These are phyloP conservation scores for Salvia splendens DNA, from an alignment of 257 asterid species.

Conservation along the genomic window DNA sequence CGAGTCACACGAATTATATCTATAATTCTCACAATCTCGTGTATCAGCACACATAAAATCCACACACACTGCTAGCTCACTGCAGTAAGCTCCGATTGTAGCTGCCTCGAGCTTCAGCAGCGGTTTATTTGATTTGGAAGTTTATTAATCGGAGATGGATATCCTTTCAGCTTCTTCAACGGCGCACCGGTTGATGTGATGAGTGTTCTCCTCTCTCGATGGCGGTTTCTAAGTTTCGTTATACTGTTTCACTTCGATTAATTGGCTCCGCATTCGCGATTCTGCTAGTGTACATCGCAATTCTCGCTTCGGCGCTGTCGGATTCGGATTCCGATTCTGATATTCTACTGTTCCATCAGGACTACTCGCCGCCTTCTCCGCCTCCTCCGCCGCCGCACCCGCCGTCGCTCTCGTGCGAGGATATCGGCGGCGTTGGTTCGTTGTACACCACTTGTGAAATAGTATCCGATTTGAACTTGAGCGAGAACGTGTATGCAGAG, in stretches of 20 bases:
- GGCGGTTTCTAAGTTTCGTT: slow-evolving; percentile 39
- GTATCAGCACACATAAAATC: slow-evolving; percentile 1
- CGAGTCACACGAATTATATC: slow-evolving; percentile 33
- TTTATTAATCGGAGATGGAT: slow-evolving; percentile 43
- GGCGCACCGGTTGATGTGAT: slow-evolving; percentile 47
- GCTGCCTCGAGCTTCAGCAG: slow-evolving; percentile 22
- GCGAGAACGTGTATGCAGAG: slow-evolving; percentile 63
- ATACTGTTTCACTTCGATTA: slow-evolving; percentile 21
- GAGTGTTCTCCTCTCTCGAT: slow-evolving; percentile 53
- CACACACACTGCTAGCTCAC: slow-evolving; percentile 23
- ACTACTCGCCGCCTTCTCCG: slow-evolving; percentile 99
- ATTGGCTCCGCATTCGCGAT: slow-evolving; percentile 34
- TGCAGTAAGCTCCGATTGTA: neutral
- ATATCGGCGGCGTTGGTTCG: slow-evolving; percentile 94
- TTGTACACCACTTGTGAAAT: slow-evolving; percentile 82
- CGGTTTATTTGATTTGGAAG: slow-evolving; percentile 26
- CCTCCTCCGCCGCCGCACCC: slow-evolving; percentile 99
- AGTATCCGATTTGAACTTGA: slow-evolving; percentile 65
- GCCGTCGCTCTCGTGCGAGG: slow-evolving; percentile 77
- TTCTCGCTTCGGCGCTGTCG: slow-evolving; percentile 36
- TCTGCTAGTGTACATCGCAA: slow-evolving; percentile 24
- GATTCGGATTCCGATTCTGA: slow-evolving; percentile 62
- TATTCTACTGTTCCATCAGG: slow-evolving; percentile 62
- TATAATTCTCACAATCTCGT: slow-evolving; percentile 15
- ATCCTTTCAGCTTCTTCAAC: slow-evolving; percentile 34